Conservation (phyloP, 257 asterid genomes). For the Solanum virginianum region DNA sequence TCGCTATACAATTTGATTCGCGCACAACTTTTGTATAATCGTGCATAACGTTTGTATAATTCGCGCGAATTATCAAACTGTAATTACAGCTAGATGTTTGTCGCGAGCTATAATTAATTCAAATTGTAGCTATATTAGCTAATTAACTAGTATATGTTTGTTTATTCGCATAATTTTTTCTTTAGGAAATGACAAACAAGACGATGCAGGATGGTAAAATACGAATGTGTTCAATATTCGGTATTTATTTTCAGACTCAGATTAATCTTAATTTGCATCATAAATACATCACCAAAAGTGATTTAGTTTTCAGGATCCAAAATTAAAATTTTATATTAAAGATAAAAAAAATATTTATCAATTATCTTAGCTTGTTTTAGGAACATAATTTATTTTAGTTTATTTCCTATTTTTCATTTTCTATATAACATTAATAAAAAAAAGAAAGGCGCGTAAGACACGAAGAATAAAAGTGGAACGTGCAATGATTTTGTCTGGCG, state of each 20-base stretch:
- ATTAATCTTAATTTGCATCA: background rate
- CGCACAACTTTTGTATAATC: too few relatives aligned
- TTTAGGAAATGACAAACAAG: too few relatives aligned
- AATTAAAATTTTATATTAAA: background rate
- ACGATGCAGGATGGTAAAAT: too few relatives aligned
- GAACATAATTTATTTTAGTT: background rate
- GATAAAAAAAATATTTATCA: background rate
- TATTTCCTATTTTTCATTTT: background rate
- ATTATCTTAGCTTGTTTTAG: background rate
- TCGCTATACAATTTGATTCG: too few relatives aligned
- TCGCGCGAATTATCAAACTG: too few relatives aligned
- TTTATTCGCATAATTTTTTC: too few relatives aligned
- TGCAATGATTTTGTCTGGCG: conserved; percentile 1
- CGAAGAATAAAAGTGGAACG: background rate
- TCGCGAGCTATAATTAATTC: too few relatives aligned
- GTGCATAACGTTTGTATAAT: too few relatives aligned
- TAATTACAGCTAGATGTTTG: too few relatives aligned
- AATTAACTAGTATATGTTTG: too few relatives aligned
- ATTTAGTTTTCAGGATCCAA: background rate
- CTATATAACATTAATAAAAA: background rate
- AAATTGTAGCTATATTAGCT: too few relatives aligned
- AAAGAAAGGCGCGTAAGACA: background rate
- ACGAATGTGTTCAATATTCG: background rate
- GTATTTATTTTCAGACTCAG: background rate
- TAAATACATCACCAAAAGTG: background rate